These are phyloP conservation scores for Mycena venus DNA, from an alignment of 768 basidiomycete species.

Conservation along the genomic window DNA sequence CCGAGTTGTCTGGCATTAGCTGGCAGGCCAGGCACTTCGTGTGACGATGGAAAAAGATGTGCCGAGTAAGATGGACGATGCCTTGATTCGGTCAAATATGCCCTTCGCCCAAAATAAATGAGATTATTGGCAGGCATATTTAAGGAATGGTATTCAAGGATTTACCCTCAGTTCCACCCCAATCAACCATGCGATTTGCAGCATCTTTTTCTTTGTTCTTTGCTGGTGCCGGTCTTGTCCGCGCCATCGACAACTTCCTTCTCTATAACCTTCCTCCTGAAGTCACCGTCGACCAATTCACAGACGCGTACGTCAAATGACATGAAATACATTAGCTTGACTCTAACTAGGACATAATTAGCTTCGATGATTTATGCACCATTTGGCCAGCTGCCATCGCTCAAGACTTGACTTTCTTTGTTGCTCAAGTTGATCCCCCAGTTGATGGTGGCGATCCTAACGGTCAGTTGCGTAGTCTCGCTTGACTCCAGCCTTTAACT, in stretches of 20 bases:
- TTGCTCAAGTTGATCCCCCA: not conserved
- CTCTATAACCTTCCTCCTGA: slow-evolving; percentile 11
- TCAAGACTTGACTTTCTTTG: not conserved
- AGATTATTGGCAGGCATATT: not conserved
- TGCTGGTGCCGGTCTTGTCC: slow-evolving; percentile 8
- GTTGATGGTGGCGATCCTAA: not conserved
- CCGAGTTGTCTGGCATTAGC: not conserved
- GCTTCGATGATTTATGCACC: not conserved
- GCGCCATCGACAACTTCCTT: slow-evolving; percentile 11
- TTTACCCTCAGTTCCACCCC: not conserved
- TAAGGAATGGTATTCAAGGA: slow-evolving; percentile 8
- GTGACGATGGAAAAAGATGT: too few species aligned
- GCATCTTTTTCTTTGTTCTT: slow-evolving; percentile 5
- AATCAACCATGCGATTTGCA: slow-evolving; percentile 12
- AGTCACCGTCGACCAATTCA: slow-evolving; percentile 4
- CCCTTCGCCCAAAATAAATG: not conserved
- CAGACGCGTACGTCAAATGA: slow-evolving; percentile 3
- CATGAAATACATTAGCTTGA: slow-evolving; percentile 4
- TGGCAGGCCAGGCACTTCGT: slow-evolving; percentile 6
- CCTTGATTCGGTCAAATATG: slow-evolving; percentile 7
- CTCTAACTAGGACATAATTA: slow-evolving; percentile 1
- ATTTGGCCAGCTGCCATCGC: slow-evolving; percentile 8
- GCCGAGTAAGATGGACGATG: slow-evolving; percentile 1
- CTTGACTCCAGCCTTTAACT: slow-evolving; percentile 3
- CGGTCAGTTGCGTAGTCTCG: not conserved